phyloP scores from a whole-genome alignment of 495 filamentous ascomycete species.

The Aspergillus affinis region DNA sequence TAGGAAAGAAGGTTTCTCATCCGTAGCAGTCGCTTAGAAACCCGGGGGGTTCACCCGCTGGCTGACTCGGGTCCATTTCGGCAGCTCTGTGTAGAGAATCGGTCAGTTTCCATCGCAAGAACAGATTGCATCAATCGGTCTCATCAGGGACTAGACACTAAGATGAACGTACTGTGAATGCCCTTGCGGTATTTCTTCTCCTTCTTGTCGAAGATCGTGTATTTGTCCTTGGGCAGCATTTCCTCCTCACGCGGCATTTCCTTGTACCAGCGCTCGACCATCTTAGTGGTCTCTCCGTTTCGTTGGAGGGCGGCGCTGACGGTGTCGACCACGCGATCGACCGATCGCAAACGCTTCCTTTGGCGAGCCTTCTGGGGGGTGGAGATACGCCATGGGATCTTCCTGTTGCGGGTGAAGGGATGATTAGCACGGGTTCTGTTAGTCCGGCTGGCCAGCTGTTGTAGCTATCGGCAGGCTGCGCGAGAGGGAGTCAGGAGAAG shows the following conservation, averaged over 20 bases:
- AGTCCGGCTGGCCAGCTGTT: background rate
- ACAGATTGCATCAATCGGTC: background rate
- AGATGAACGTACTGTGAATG: constrained; percentile 78
- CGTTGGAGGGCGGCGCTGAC: constrained; percentile 73
- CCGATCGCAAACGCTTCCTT: constrained; percentile 76
- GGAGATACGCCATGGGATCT: constrained; percentile 96
- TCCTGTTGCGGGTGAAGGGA: constrained; percentile 56
- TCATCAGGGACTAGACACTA: background rate
- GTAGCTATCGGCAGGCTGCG: background rate
- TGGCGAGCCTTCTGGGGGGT: constrained; percentile 86
- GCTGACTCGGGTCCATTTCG: constrained; percentile 94
- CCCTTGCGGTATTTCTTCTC: constrained; percentile 94
- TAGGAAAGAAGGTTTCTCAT: constrained; percentile 7
- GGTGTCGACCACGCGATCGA: constrained; percentile 78
- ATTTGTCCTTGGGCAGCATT: constrained; percentile 96
- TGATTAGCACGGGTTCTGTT: constrained; percentile 12
- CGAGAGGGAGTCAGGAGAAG: constrained; percentile 2
- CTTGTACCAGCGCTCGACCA: constrained; percentile 81
- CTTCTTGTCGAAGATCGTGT: constrained; percentile 96
- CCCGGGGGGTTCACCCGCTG: constrained; percentile 92
- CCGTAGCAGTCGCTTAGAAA: constrained; percentile 56
- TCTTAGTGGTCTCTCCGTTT: constrained; percentile 64
- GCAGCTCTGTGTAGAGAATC: constrained; percentile 61
- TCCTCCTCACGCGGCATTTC: constrained; percentile 96
- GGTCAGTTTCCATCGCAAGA: background rate